phyloP scores from a whole-genome alignment of 257 asterid species.

The Nicotiana undulata region DNA sequence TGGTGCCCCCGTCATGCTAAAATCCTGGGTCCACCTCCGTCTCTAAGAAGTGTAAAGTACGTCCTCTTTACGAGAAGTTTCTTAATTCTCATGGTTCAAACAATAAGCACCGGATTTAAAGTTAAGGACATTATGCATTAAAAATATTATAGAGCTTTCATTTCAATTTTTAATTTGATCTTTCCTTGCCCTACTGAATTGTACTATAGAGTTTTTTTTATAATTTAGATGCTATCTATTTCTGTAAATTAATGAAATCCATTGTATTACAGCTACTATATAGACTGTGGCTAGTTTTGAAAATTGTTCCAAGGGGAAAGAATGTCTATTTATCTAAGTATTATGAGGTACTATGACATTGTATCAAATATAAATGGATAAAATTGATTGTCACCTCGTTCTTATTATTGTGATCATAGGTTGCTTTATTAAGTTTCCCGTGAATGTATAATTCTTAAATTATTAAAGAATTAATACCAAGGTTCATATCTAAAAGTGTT shows the following conservation, averaged over 20 bases:
- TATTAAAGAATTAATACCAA: neutral
- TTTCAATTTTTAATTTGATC: neutral
- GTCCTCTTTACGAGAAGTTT: neutral
- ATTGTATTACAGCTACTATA: neutral
- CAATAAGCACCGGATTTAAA: neutral
- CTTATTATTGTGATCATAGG: neutral
- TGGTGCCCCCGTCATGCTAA: too few relatives aligned
- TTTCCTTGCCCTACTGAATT: neutral
- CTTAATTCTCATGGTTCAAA: neutral
- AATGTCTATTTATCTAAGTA: neutral
- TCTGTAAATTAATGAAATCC: neutral
- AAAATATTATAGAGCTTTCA: too few relatives aligned
- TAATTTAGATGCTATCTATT: neutral
- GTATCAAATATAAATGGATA: neutral
- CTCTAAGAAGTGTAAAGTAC: neutral
- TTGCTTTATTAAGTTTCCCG: neutral
- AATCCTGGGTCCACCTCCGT: too few relatives aligned
- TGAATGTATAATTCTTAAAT: neutral
- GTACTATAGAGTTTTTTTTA: neutral
- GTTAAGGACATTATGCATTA: neutral
- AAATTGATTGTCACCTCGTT: neutral
- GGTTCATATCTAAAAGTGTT: neutral
- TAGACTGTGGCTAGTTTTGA: too few relatives aligned
- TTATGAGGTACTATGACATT: neutral
- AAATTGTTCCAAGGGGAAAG: neutral